Base-by-base conservation (phyloP, 2,329 filamentous ascomycete genomes). In the Apiospora phragmitis region DNA sequence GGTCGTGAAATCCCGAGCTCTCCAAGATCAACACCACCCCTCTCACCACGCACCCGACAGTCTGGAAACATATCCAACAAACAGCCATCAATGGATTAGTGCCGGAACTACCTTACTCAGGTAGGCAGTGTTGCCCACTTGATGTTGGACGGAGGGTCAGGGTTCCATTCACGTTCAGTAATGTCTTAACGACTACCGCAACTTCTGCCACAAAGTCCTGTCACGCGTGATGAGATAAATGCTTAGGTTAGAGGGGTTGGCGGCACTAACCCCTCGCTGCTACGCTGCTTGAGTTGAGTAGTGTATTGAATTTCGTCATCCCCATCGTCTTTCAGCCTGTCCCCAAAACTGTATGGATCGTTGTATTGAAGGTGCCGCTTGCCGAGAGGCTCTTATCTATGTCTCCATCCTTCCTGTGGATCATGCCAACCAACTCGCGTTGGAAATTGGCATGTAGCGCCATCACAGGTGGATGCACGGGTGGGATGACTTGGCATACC, bases 391-490 rank as follows among this genome's bases (percentile, higher is more conserved):
- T n/a, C 2, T 0, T 47, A n/a, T n/a, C 5, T 35, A 32, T 16
- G 11, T 9, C 18, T 21, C 11, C n/a, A 1, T 45, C 21, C 43
- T 7, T 8, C 16, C 1, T 6, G 6, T n/a, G 55, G 4, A n/a
- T 11, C 55, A 62, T 62, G 4, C 18, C 26, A 35, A 70, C 74
- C 49, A 76, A 32, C 2, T 43, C 71, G 26, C 70, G 74, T 32
- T 77, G 76, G 49, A 76, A 77, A n/a, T 75, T 42, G 16, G 72
- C 73, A 67, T 77, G 76, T 8, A 77, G 51, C 1, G 67, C 69
- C 47, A 76, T 71, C 6, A 75, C 68, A 14, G 65, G 67, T 1
- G 75, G 72, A 35, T 74, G 72, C 74, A 77, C 72, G 1, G 76
- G 71, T 1, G 76, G 76, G 3, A 76, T 24, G 24, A 76, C 71